phyloP scores from a whole-genome alignment of 306 rosid genomes.

The Acacia crassicarpa region DNA sequence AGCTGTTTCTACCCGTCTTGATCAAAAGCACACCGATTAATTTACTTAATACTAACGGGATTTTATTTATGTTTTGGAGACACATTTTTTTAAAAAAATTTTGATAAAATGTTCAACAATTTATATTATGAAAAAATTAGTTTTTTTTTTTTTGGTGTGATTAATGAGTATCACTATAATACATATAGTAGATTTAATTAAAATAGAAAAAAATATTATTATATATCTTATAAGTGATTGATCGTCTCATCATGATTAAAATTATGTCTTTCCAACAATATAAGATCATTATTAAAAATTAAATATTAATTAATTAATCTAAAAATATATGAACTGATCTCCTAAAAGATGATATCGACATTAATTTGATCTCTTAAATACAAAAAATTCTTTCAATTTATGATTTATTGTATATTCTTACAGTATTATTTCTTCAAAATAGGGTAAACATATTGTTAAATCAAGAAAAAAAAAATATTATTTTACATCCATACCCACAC shows the following conservation, averaged over 20 bases:
- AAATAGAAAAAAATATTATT: not conserved
- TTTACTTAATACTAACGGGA: not conserved
- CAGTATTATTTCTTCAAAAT: not conserved
- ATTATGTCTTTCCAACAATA: not conserved
- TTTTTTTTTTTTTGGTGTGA: not conserved
- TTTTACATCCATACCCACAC: not conserved
- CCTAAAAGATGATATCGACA: not conserved
- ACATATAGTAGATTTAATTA: not conserved
- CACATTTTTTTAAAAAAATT: too few relatives aligned
- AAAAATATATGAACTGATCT: not conserved
- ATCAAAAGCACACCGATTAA: constrained; percentile 36
- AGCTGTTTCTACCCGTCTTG: constrained; percentile 50
- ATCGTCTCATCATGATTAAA: not conserved
- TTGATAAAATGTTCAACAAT: not conserved
- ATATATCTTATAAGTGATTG: not conserved
- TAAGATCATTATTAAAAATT: not conserved
- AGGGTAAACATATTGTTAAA: not conserved
- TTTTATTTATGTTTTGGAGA: not conserved
- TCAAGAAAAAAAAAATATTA: not conserved
- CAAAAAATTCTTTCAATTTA: not conserved
- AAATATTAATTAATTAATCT: not conserved
- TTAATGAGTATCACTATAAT: not conserved
- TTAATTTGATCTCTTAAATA: not conserved
- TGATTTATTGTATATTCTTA: not conserved
- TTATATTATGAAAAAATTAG: not conserved